phyloP scores from a whole-genome alignment of 805 yeast genomes.

The Candida rishiriensis region DNA sequence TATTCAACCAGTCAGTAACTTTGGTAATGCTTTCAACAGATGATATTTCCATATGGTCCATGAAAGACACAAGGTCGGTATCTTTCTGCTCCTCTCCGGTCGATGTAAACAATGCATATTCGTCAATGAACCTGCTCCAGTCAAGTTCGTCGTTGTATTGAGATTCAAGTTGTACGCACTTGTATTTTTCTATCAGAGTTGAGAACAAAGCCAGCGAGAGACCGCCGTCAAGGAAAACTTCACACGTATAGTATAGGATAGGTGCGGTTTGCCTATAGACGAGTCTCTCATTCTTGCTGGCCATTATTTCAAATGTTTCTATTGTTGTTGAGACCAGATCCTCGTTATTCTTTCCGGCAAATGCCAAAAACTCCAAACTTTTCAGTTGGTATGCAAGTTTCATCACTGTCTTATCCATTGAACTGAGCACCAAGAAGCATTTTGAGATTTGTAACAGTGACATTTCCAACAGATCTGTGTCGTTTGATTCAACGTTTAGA shows the following conservation, averaged over 20 bases:
- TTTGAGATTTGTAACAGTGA: constrained; percentile 1
- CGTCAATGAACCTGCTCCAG: too few species aligned
- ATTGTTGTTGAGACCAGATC: constrained; percentile 8
- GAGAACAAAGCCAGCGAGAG: constrained; percentile 2
- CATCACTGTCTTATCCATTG: constrained; percentile 2
- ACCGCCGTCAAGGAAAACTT: constrained; percentile 1
- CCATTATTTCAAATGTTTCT: constrained; percentile 3
- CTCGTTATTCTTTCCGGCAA: constrained; percentile 1
- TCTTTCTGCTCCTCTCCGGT: too few species aligned
- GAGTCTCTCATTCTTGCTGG: constrained; percentile 1
- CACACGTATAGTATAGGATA: constrained; percentile 7
- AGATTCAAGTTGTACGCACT: too few species aligned
- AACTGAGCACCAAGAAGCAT: constrained; percentile 2
- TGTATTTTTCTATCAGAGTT: constrained; percentile 2
- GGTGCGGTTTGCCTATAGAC: constrained; percentile 10
- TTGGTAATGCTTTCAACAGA: too few species aligned
- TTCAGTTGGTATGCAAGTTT: constrained; percentile 7
- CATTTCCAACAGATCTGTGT: neutral
- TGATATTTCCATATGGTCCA: too few species aligned
- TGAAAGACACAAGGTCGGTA: too few species aligned
- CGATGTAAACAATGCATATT: too few species aligned
- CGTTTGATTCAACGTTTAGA: neutral
- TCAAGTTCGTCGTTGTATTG: too few species aligned
- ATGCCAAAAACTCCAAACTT: constrained; percentile 5
- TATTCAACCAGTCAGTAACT: too few species aligned